These are phyloP conservation scores for Podospora sp. DNA, from an alignment of 495 filamentous ascomycete genomes.

Conservation along the genomic window DNA sequence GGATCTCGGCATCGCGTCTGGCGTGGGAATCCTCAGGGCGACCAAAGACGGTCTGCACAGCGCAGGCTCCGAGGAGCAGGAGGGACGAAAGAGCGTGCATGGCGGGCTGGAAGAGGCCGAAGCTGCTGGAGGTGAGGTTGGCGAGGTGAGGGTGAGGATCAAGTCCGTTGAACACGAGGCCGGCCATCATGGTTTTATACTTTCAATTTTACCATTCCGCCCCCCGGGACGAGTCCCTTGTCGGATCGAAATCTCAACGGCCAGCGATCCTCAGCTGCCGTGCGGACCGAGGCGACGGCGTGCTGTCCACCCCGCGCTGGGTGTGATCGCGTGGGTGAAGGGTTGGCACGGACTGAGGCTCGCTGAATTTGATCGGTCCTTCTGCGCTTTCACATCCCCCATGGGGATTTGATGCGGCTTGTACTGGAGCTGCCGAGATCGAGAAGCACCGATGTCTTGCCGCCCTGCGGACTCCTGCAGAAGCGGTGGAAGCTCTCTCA, in stretches of 20 bases:
- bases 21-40: slow-evolving; percentile 38
- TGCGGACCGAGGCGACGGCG: slow-evolving; percentile 12
- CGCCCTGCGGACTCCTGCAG: slow-evolving; percentile 10
- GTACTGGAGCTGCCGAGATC: slow-evolving; percentile 15
- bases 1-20: slow-evolving; percentile 42
- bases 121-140: slow-evolving; percentile 31
- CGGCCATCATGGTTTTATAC: slow-evolving; percentile 35
- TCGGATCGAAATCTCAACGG: not conserved
- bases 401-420: not conserved
- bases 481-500: not conserved
- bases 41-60: slow-evolving; percentile 50
- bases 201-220: not conserved
- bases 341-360: slow-evolving; percentile 19
- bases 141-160: slow-evolving; percentile 24
- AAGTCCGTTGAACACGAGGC: slow-evolving; percentile 16
- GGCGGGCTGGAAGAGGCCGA: slow-evolving; percentile 42
- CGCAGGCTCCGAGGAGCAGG: slow-evolving; percentile 48
- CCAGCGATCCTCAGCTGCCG: not conserved
- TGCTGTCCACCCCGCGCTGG: slow-evolving; percentile 16
- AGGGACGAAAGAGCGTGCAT: slow-evolving; percentile 50
- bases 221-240: not conserved
- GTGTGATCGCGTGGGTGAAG: slow-evolving; percentile 21
- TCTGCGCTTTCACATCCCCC: not conserved
- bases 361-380: slow-evolving; percentile 20
- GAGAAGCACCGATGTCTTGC: slow-evolving; percentile 29